Evolutionary conservation across 805 yeast species (phyloP), one percentile per base, ranked within the genome.

Genomic region (Metschnikowia chrysomelidarum): DNA sequence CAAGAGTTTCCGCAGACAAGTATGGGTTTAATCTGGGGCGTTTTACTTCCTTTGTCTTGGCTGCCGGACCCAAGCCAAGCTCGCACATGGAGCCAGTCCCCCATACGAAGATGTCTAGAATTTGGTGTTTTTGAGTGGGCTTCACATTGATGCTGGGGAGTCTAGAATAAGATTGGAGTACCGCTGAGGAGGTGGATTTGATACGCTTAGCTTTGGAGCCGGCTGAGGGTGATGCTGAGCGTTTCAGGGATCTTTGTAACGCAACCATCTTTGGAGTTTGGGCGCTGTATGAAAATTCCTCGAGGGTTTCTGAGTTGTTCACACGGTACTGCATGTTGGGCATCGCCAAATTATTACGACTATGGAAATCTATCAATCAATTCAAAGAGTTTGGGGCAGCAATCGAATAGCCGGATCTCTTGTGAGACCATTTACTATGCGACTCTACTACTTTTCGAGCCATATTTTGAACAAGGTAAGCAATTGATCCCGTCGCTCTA

Each of bases 51-150:
- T 88, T 87, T 23, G 87, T 91, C 47, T 75, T 82, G 2, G 95
- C 87, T n/a, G 70, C 75, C 7, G 98, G 98, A 1, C 98, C 99
- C n/a, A 93, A 69, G 1, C 99, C 99, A 19, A 93, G 71, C 58
- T 93, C 98, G 67, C 97, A 88, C 93, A 93, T 91, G 0, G 95
- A 81, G 2, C 98, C 98, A 2, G 94, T 77, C 25, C 99, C 99
- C 84, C 95, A 93, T 23, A 87, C 94, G 56, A 85, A 91, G 3
- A 93, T 70, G 53, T 88, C 93, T 35, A 91, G 63, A 14, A 75
- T 71, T 17, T 66, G 62, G 2, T 68, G 47, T 44, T 67, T 74
- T 2, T 59, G 50, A 1, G 44, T 37, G 11, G 72, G 71, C 17
- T 53, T 44, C 23, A 47, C 52, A 51, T 76, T 76, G 43, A 76